Base-by-base conservation (phyloP, 1,139 yeast species). In the Wickerhamomyces sp. region DNA sequence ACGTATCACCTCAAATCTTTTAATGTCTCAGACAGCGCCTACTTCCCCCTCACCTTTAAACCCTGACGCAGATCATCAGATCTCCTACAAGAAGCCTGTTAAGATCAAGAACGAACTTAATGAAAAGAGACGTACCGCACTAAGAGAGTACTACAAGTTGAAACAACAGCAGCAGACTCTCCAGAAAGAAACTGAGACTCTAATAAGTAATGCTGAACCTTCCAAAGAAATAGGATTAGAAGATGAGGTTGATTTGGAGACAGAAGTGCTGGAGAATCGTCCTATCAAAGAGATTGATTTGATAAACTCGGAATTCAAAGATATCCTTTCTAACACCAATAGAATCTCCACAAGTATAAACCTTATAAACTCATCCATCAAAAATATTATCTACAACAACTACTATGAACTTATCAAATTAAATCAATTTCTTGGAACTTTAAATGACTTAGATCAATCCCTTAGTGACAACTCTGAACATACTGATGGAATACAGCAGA, bases 351-450 rank as follows among this genome's bases (percentile, higher is more conserved):
- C 66, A 8, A 60, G 62, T 37, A 62, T 70, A 39, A 65, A 66
- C 19, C 56, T 64, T 16, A 66, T 68, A 30, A 68, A 66, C 38
- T 63, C 70, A 21, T 65, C 68, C 23, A 68, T 70, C 31, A 70
- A 70, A 40, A 68, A 70, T 26, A 69, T 71, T 31, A 68, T 71
- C 10, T 70, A 71, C 46, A 72, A 70, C 49, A 70, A 71, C 42
- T 71, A 70, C 53, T 69, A 68, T 47, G 77, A 71, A 39, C 51
- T 71, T 36, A 68, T 70, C 39, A 67, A 67, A 40, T 62, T 70
- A 26, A 68, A 68, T 40, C 66, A 65, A 27, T 61, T 68, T 16
- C 42, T 68, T 29, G 56, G 52, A 33, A 61, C 54, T 26, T 36
- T 61, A 30, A 58, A 57, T 19, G 46, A 47, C 7, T 29, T 41